These are phyloP conservation scores for Flaveria floridana DNA, from an alignment of 140 eudicot genomes.

Conservation along the genomic window DNA sequence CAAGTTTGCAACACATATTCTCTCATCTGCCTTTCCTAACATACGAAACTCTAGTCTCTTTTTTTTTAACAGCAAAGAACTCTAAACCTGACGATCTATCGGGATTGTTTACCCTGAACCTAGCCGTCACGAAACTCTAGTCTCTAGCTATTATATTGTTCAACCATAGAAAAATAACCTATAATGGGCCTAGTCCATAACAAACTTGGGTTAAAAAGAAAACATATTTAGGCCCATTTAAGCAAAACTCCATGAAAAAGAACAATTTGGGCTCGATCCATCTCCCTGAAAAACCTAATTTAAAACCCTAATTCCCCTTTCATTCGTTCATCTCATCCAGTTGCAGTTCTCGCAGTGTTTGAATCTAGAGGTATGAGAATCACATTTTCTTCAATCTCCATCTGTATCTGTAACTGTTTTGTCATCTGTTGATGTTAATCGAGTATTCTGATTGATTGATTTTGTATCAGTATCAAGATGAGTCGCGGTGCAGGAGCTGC, in stretches of 20 bases:
- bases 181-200: background rate
- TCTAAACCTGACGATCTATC: too few relatives aligned
- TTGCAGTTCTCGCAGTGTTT: conserved; percentile 27
- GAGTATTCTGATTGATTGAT: conserved; percentile 1
- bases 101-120: too few relatives aligned
- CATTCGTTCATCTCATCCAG: conserved; percentile 17
- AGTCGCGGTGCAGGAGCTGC: conserved; percentile 51
- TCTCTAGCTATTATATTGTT: too few relatives aligned
- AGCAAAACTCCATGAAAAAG: background rate
- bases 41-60: too few relatives aligned
- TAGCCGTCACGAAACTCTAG: too few relatives aligned
- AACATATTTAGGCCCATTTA: background rate
- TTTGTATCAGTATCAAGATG: conserved; percentile 33
- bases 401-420: background rate
- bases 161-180: too few relatives aligned
- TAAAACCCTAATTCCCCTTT: conserved; percentile 29
- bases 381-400: background rate
- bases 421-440: background rate
- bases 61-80: too few relatives aligned
- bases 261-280: background rate
- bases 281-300: conserved; percentile 24
- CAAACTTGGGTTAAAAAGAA: background rate
- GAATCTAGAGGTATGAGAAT: conserved; percentile 20
- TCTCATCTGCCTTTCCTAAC: too few relatives aligned
- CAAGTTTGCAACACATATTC: too few relatives aligned